A percentile compares a stretch with the other conserved stretches of the same genome.
These are phyloP conservation scores for Xerophyta viscosa DNA, from an alignment of 106 monocot species.

Conservation along the genomic window DNA sequence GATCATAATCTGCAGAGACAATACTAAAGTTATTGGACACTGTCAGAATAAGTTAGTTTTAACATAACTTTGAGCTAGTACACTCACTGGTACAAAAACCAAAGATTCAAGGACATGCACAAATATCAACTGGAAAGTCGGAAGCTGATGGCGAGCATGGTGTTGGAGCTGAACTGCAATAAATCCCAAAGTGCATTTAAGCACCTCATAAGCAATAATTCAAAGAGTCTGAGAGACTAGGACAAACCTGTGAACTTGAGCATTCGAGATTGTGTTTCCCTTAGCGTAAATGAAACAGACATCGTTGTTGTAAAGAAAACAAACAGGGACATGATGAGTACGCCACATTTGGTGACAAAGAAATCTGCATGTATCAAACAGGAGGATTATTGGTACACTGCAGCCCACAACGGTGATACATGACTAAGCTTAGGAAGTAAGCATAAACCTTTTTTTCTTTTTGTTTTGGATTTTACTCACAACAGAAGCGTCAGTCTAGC, in stretches of 20 bases:
- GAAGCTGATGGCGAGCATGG: constrained; percentile 94
- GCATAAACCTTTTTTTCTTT: too few relatives aligned
- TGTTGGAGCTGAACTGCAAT: constrained; percentile 97
- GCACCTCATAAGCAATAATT: not conserved
- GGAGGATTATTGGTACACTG: too few relatives aligned
- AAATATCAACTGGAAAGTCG: constrained; percentile 98
- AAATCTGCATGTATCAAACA: constrained; percentile 51
- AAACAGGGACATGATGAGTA: constrained; percentile 97
- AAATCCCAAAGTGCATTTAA: constrained; percentile 9
- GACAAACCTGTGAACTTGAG: constrained; percentile 91
- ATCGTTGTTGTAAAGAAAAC: constrained; percentile 99
- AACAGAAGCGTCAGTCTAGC: too few relatives aligned
- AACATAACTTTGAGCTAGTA: constrained; percentile 1
- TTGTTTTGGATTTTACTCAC: too few relatives aligned
- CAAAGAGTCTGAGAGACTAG: too few relatives aligned
- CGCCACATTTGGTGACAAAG: constrained; percentile 92
- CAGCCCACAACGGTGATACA: too few relatives aligned
- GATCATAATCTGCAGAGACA: constrained; percentile 82
- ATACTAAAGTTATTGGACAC: not conserved
- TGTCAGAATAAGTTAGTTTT: not conserved
- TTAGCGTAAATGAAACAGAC: constrained; percentile 96
- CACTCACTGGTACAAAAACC: constrained; percentile 94
- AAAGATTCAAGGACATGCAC: constrained; percentile 98
- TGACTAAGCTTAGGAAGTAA: too few relatives aligned
- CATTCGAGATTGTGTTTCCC: constrained; percentile 99